These are phyloP conservation scores for Geum urbanum DNA, from an alignment of 306 rosid species.

Conservation along the genomic window DNA sequence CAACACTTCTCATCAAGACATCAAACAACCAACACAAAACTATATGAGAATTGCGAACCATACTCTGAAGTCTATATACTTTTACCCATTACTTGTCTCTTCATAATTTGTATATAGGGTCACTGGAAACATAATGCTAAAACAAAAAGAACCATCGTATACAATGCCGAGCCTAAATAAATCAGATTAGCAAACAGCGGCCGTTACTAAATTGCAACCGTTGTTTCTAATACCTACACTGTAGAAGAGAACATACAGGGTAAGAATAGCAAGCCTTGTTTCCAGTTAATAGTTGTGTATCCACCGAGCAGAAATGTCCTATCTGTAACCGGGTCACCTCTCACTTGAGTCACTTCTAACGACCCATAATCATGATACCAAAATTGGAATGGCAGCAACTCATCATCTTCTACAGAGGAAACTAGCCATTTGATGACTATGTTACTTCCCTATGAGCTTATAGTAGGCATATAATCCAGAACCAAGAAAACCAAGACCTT, in stretches of 20 bases:
- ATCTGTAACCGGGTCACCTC: neutral
- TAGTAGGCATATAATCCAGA: slow-evolving; percentile 83
- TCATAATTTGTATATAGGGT: slow-evolving; percentile 4
- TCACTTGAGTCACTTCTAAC: neutral
- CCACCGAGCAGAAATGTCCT: slow-evolving; percentile 8
- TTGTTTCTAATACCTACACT: slow-evolving; percentile 11
- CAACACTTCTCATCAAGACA: neutral
- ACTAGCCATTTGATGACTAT: slow-evolving; percentile 22
- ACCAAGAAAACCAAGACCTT: slow-evolving; percentile 73
- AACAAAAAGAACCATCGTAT: slow-evolving; percentile 18
- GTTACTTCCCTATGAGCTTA: slow-evolving; percentile 70
- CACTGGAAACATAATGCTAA: slow-evolving; percentile 9
- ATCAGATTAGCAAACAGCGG: slow-evolving; percentile 9
- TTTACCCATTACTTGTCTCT: neutral
- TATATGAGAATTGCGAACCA: neutral
- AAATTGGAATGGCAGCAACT: slow-evolving; percentile 10
- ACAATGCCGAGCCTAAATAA: slow-evolving; percentile 21
- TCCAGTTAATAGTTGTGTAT: slow-evolving; percentile 20
- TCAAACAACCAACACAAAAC: too few species aligned
- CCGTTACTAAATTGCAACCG: neutral
- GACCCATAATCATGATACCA: neutral
- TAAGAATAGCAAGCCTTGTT: slow-evolving; percentile 2
- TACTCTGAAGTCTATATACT: neutral
- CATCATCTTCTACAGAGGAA: slow-evolving; percentile 13
- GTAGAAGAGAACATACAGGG: neutral